Percentiles rank a stretch among this genome's conserved stretches.
These are phyloP conservation scores for Trifolium repens DNA, from an alignment of 306 rosid genomes.

Conservation along the genomic window DNA sequence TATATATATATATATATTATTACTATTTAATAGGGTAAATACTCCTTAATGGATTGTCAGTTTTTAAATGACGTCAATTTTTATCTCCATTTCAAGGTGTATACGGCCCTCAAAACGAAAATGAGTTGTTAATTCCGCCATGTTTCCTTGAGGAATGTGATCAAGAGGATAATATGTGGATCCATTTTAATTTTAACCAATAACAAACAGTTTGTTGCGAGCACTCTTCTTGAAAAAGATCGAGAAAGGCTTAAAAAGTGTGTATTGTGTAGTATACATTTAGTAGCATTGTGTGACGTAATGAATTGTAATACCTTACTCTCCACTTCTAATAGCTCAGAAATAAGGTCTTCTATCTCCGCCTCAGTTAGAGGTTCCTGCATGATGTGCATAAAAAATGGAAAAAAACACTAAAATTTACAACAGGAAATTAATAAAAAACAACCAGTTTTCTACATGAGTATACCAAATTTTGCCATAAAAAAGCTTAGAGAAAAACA, in stretches of 20 bases:
- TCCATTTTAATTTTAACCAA: not conserved
- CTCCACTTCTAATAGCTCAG: constrained; percentile 91
- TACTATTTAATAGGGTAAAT: not conserved
- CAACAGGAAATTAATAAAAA: constrained; percentile 20
- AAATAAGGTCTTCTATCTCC: constrained; percentile 77
- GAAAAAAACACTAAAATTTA: constrained; percentile 5
- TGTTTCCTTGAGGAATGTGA: not conserved
- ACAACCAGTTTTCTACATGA: constrained; percentile 1
- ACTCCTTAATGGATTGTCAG: not conserved
- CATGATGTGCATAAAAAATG: constrained; percentile 44
- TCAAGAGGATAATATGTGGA: not conserved
- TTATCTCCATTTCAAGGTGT: not conserved
- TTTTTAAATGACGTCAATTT: not conserved
- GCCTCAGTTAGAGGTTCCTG: constrained; percentile 85
- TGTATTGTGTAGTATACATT: constrained; percentile 8
- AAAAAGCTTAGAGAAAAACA: constrained; percentile 1
- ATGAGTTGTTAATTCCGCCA: not conserved
- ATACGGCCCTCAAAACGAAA: not conserved
- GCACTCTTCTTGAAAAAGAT: constrained; percentile 12
- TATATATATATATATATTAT: not conserved
- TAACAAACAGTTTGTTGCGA: not conserved
- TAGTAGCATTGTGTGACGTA: constrained; percentile 19
- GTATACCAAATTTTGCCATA: not conserved
- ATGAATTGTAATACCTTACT: constrained; percentile 73
- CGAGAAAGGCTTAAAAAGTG: constrained; percentile 12